Evolutionary conservation across 1,284 basidiomycete genomes (phyloP).

Genomic region (Fomitiporia mediterranea): DNA sequence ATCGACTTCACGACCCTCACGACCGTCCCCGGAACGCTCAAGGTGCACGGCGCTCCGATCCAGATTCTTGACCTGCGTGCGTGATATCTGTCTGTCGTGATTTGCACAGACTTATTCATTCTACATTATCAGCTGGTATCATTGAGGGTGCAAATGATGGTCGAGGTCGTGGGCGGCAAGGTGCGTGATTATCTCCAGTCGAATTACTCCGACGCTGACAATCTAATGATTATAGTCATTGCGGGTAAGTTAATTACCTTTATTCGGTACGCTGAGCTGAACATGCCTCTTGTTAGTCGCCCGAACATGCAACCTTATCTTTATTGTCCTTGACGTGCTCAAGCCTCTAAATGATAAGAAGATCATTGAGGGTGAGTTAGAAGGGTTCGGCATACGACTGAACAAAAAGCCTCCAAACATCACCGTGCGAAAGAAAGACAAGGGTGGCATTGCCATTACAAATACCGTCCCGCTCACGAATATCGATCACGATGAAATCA

Average conservation of each 20-base stretch:
- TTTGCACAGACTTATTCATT: not conserved
- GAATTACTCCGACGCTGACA: slow-evolving; percentile 6
- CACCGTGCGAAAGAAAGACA: slow-evolving; percentile 87
- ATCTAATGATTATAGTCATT: slow-evolving; percentile 47
- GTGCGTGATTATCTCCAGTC: slow-evolving; percentile 33
- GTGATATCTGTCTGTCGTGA: slow-evolving; percentile 28
- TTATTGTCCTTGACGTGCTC: slow-evolving; percentile 96
- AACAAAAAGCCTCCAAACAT: slow-evolving; percentile 96
- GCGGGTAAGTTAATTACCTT: slow-evolving; percentile 56
- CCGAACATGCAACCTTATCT: slow-evolving; percentile 97
- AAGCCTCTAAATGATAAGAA: slow-evolving; percentile 96
- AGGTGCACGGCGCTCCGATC: slow-evolving; percentile 91
- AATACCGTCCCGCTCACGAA: slow-evolving; percentile 98
- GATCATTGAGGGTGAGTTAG: slow-evolving; percentile 87
- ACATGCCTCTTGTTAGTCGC: slow-evolving; percentile 56
- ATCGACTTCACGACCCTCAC: slow-evolving; percentile 97
- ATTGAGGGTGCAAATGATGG: slow-evolving; percentile 99
- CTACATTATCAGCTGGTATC: slow-evolving; percentile 86
- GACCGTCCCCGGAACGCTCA: slow-evolving; percentile 93
- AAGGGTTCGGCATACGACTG: slow-evolving; percentile 94
- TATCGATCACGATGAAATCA: slow-evolving; percentile 94
- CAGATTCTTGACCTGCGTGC: slow-evolving; percentile 80
- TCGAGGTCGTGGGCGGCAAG: slow-evolving; percentile 96
- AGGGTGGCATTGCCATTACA: slow-evolving; percentile 89
- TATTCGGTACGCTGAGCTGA: not conserved